phyloP scores from a whole-genome alignment of 352 stramenopile species.

The Globisporangium lucens region DNA sequence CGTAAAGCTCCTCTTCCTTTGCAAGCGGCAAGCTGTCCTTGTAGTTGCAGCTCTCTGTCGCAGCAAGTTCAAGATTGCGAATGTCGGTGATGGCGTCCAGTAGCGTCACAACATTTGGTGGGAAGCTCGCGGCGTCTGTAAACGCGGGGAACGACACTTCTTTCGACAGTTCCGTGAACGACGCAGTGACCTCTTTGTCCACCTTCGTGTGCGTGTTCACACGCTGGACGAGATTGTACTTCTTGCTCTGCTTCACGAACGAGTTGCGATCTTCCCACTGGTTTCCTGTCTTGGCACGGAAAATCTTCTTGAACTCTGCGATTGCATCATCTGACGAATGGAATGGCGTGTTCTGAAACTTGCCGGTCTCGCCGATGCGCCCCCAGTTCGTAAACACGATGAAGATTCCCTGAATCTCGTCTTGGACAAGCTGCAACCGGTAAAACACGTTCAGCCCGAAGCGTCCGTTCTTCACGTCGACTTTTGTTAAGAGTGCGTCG shows the following conservation, averaged over 20 bases:
- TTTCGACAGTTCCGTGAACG: conserved; percentile 44
- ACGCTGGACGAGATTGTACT: conserved; percentile 76
- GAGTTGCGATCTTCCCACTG: conserved; percentile 43
- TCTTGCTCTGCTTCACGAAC: conserved; percentile 60
- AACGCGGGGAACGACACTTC: conserved; percentile 32
- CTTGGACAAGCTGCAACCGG: conserved; percentile 61
- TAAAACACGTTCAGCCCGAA: conserved; percentile 83
- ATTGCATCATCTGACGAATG: conserved; percentile 44
- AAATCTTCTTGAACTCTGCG: conserved; percentile 82
- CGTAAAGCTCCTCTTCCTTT: conserved; percentile 51
- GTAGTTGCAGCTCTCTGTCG: conserved; percentile 47
- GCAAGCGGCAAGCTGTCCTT: conserved; percentile 53
- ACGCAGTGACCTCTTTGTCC: conserved; percentile 46
- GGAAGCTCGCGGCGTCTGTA: conserved; percentile 23
- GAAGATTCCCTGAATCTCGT: conserved; percentile 65
- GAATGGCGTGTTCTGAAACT: conserved; percentile 81
- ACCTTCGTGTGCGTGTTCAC: conserved; percentile 54
- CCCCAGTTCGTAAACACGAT: conserved; percentile 84
- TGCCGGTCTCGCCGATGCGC: conserved; percentile 65
- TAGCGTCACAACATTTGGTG: conserved; percentile 41
- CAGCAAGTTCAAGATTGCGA: conserved; percentile 60
- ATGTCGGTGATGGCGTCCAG: conserved; percentile 73
- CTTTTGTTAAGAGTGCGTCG: conserved; percentile 63
- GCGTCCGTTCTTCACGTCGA: conserved; percentile 67
- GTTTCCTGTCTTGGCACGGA: conserved; percentile 73